Base-by-base conservation (phyloP, 768 basidiomycete genomes). In the Terana coerulea region DNA sequence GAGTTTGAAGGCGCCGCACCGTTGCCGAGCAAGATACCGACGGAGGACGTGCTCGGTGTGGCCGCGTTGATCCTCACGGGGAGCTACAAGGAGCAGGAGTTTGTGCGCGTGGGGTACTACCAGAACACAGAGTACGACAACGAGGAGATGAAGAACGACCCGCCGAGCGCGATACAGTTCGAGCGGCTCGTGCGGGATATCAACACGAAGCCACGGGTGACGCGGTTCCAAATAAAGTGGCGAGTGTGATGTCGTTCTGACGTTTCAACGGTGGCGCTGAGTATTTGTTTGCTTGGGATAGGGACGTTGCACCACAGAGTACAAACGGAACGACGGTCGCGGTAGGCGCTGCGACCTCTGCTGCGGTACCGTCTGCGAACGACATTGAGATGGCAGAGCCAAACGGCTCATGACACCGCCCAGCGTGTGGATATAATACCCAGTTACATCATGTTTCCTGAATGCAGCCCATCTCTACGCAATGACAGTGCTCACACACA, bases 41-140 rank as follows among this genome's bases (percentile, higher is more conserved):
- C 80, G 28, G 85, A 91, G 55, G 95, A 98, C 64, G 91, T 95
- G 28, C 78, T 99, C 11, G 97, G 97, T 40, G 95, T 99, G 15
- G 91, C 95, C 2, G 97, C 95, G 5, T 86, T 98, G 64, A 98
- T 99, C 61, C 80, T 99, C 46, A 98, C 95, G 0, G 97, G 93
- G 6, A 91, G 90, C 10, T 99, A 98, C 70, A 83, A 85, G 33
- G 95, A 98, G 46, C 95, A 97, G 63, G 97, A 98, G 67, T 99
- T 99, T 63, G 95, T 99, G n/a, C 84, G 95, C 40, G 95, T 99
- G 24, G 97, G 97, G 6, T 98, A 99, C 67, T 99, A 99, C 68
- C 97, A 98, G 70, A 95, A 98, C 64, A 98, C 95, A 22, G 95
- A 98, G 68, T 98, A 98, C 64, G 95, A 97, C 67, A 91, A 89